These are phyloP conservation scores for Clonostachys sp. DNA, from an alignment of 2,329 filamentous ascomycete genomes.

Conservation along the genomic window DNA sequence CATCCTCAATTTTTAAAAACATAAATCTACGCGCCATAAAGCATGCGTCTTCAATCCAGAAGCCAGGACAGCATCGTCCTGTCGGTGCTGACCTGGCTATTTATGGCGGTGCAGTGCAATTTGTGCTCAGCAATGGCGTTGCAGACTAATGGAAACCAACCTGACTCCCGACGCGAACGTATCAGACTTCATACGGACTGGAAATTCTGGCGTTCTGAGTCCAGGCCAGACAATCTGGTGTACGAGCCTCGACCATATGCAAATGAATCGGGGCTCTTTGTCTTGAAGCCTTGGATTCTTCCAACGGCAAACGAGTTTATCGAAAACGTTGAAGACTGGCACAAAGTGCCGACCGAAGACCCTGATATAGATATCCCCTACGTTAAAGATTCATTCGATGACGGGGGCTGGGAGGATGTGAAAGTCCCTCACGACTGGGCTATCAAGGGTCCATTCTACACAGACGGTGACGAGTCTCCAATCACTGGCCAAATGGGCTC, in stretches of 20 bases:
- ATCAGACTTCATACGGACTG: slow-evolving; percentile 26
- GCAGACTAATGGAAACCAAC: too few species aligned
- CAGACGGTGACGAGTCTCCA: slow-evolving; percentile 14
- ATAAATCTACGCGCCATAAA: too few species aligned
- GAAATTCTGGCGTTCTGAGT: slow-evolving; percentile 27
- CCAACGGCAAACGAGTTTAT: slow-evolving; percentile 34
- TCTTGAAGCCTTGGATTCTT: slow-evolving; percentile 33
- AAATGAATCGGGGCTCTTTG: background rate
- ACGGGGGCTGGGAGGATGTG: slow-evolving; percentile 32
- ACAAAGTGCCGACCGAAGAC: slow-evolving; percentile 20
- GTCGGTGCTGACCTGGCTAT: too few species aligned
- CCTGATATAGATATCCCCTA: slow-evolving; percentile 20
- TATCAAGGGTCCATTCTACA: slow-evolving; percentile 37
- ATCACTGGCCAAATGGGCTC: slow-evolving; percentile 32
- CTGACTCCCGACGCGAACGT: slow-evolving; percentile 8
- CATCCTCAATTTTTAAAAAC: too few species aligned
- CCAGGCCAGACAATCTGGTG: slow-evolving; percentile 26
- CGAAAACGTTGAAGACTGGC: slow-evolving; percentile 12
- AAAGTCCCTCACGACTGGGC: slow-evolving; percentile 45
- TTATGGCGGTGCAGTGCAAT: too few species aligned
- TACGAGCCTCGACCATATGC: slow-evolving; percentile 13
- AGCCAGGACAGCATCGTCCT: too few species aligned
- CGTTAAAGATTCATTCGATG: slow-evolving; percentile 26
- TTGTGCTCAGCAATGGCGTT: too few species aligned
- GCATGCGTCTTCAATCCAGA: too few species aligned